Evolutionary conservation across 805 yeast genomes (phyloP).

Genomic region (Candida tallmaniae): DNA sequence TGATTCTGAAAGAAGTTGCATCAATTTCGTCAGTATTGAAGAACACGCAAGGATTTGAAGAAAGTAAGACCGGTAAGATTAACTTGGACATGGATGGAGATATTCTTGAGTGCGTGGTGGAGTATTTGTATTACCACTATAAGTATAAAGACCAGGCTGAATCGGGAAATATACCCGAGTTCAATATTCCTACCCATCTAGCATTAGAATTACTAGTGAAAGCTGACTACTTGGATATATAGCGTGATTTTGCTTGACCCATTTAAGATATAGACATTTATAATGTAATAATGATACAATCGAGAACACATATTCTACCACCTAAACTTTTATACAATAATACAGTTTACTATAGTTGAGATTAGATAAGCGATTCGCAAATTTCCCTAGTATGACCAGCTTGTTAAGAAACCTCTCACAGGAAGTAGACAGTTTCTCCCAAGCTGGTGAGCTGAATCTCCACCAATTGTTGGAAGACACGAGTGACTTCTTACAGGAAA

Average conservation of each 20-base stretch:
- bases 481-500: conserved; percentile 18
- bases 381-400: conserved; percentile 1
- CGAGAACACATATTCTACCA: no score
- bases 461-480: conserved; percentile 18
- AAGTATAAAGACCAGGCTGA: conserved; percentile 57
- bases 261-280: no score
- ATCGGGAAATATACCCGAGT: conserved; percentile 67
- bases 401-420: conserved; percentile 1
- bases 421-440: conserved; percentile 1
- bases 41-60: conserved; percentile 49
- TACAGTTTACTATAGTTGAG: no score
- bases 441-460: conserved; percentile 20
- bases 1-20: conserved; percentile 71
- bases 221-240: conserved; percentile 81
- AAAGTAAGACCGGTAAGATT: conserved; percentile 58
- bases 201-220: conserved; percentile 89
- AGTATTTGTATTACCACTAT: conserved; percentile 72
- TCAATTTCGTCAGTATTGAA: conserved; percentile 55
- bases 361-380: no score
- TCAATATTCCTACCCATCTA: conserved; percentile 89
- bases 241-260: no score
- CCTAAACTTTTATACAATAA: no score
- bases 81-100: conserved; percentile 63
- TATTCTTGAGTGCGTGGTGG: conserved; percentile 74
- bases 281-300: no score